A percentile compares a stretch with the other conserved stretches of the same genome.
Conservation (phyloP, 805 yeast species). For the Candida silvicultrix region DNA sequence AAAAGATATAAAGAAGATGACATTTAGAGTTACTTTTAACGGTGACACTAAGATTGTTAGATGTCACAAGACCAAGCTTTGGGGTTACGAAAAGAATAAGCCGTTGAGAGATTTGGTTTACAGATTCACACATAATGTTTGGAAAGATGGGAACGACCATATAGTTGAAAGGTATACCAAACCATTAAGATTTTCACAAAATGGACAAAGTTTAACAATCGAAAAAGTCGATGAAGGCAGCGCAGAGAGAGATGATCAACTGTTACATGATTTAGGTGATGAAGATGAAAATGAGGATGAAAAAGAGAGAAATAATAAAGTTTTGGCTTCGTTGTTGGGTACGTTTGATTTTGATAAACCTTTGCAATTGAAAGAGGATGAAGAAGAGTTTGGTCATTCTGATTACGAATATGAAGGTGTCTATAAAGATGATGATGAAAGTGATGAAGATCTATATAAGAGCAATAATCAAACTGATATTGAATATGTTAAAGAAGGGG, state of each 20-base stretch:
- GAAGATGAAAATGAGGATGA: conserved; percentile 34
- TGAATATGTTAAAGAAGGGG: conserved; percentile 23
- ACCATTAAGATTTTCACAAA: conserved; percentile 12
- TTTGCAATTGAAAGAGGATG: conserved; percentile 32
- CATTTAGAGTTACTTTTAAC: conserved; percentile 57
- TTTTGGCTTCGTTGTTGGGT: conserved; percentile 41
- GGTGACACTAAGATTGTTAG: conserved; percentile 52
- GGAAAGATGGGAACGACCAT: conserved; percentile 80
- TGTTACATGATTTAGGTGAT: conserved; percentile 22
- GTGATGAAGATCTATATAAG: conserved; percentile 26
- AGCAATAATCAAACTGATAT: conserved; percentile 8
- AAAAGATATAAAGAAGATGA: conserved; percentile 42
- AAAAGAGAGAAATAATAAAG: conserved; percentile 35
- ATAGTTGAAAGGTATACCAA: conserved; percentile 52
- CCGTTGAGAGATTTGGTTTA: conserved; percentile 55
- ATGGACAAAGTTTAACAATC: conserved; percentile 8
- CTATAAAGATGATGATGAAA: conserved; percentile 23
- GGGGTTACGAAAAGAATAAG: conserved; percentile 83
- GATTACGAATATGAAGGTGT: conserved; percentile 42
- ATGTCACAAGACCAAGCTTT: conserved; percentile 69
- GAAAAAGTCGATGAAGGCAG: conserved; percentile 10
- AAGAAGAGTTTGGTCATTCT: conserved; percentile 31
- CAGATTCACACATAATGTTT: conserved; percentile 55
- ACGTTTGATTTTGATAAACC: conserved; percentile 50
- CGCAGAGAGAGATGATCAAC: conserved; percentile 7